Base-by-base conservation (phyloP, 768 basidiomycete species). In the Rubroboletus pulcherrimus region DNA sequence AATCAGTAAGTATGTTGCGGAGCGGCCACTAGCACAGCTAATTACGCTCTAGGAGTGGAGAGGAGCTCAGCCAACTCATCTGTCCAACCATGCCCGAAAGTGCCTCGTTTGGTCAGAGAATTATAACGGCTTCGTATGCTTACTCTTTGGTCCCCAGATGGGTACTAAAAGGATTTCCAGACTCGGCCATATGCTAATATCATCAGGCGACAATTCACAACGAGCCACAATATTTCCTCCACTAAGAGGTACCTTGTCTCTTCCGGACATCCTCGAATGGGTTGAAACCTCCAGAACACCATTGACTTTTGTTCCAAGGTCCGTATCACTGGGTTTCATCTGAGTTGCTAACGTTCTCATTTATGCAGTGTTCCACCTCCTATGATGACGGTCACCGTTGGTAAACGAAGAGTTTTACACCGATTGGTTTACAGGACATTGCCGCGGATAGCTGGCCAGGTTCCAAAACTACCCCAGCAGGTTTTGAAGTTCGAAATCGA, bases 101-200 rank as follows among this genome's bases (percentile, higher is more conserved):
- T 17, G 1, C 43, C 34, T 49, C 30, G 4, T 53, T 58, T 51
- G n/a, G 33, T 45, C 54, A 40, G 35, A 65, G 63, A 53, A 58
- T 58, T 21, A 53, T 80, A 30, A 69, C 69, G 5, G 80, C 80
- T 29, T 78, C 75, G 79, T 80, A 69, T 46, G 51, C 12, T 29
- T 46, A 12, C 40, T 33, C 26, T 48, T 48, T 30, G 21, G 8
- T 51, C n/a, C 14, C 11, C 9, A 17, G 40, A 58, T 37, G 5
- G 17, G 53, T 51, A 59, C 39, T 63, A 19, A 53, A 21, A 54
- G 33, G 37, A 39, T 24, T 21, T 42, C 42, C 49, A 89, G 87
- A 33, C 65, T 82, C 35, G 87, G 87, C 0, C 85, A 89, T 63
- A 51, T 86, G 14, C 71, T 89, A n/a, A 68, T 85, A 50, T 71